Base-by-base conservation (phyloP, 2,329 filamentous ascomycete genomes). In the Paracorniculantispora psalliotae region DNA sequence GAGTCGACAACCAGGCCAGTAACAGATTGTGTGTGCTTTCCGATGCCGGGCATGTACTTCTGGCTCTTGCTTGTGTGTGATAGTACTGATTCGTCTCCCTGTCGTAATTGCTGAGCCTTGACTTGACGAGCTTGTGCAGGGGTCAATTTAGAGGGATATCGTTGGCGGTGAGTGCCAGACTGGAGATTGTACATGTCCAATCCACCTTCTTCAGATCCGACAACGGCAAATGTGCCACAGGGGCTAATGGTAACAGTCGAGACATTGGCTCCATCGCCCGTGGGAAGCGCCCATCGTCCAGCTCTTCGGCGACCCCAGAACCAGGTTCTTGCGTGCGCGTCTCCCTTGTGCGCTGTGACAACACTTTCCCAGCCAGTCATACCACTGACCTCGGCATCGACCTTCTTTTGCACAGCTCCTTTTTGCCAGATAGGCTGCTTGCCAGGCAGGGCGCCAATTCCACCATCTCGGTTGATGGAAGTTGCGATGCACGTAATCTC, bases 151-250 rank as follows among this genome's bases (percentile, higher is more conserved):
- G 91, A 86, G 0, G 94, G 94, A 72, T 96, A 99, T 19, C 89
- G 85, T 68, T 96, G 91, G 60, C 93, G 87, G 72, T 96, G 91
- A 21, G 88, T 79, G 47, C 94, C 94, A 47, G 94, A 97, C 72
- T 99, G 94, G 60, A 99, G 78, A 71, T 99, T 99, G 82, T 90
- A 97, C 88, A 96, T 93, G 71, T 97, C 92, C 59, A 99, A 87
- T 35, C 86, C 84, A 44, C 94, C 94, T 39, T 82, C 86, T 30
- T 85, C 85, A 1, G 93, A 97, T 1, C 94, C 94, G 23, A 99
- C 81, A 4, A 97, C 75, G 2, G 92, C 92, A 77, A 99, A 99
- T 1, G 90, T 97, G 59, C 94, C 94, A 67, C 94, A 99, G 1
- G 91, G 83, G 57, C 91, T 96, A 61, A 99, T 88, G 12, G 92